Evolutionary conservation across 2,329 filamentous ascomycete genomes (phyloP).

Genomic region (Epichloe amarillans): DNA sequence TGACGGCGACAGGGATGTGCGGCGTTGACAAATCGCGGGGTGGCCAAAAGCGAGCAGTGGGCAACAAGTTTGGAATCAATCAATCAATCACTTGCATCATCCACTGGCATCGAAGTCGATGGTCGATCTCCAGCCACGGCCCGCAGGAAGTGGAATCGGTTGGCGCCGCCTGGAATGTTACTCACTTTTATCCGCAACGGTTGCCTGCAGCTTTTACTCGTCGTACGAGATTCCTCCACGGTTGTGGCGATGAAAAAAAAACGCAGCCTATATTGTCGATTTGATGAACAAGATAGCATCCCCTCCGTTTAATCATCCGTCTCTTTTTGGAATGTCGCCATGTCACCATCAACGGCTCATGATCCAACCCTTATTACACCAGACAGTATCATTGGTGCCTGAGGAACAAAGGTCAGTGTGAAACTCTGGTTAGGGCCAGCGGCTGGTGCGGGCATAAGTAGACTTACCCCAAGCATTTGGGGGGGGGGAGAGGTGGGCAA

Average conservation of each 20-base stretch:
- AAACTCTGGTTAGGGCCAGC: background rate
- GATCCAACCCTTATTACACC: background rate
- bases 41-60: slow-evolving; percentile 1
- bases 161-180: background rate
- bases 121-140: slow-evolving; percentile 5
- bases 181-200: background rate
- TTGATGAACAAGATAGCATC: no score
- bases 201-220: background rate
- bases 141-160: background rate
- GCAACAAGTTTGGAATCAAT: slow-evolving; percentile 7
- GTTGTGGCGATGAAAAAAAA: no score
- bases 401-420: slow-evolving; percentile 2
- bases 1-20: background rate
- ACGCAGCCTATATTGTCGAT: no score
- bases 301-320: no score
- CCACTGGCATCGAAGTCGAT: slow-evolving; percentile 6
- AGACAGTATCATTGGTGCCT: slow-evolving; percentile 6
- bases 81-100: background rate
- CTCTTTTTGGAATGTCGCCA: no score
- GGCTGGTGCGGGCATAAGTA: background rate
- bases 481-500: no score
- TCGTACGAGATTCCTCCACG: no score
- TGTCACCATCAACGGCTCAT: background rate
- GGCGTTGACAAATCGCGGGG: slow-evolving; percentile 3
- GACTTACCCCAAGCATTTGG: slow-evolving; percentile 1